Evolutionary conservation across 225 moss, liverwort and hornwort genomes (phyloP), one percentile per base, ranked within the genome.

Genomic region (Asterella californica): DNA sequence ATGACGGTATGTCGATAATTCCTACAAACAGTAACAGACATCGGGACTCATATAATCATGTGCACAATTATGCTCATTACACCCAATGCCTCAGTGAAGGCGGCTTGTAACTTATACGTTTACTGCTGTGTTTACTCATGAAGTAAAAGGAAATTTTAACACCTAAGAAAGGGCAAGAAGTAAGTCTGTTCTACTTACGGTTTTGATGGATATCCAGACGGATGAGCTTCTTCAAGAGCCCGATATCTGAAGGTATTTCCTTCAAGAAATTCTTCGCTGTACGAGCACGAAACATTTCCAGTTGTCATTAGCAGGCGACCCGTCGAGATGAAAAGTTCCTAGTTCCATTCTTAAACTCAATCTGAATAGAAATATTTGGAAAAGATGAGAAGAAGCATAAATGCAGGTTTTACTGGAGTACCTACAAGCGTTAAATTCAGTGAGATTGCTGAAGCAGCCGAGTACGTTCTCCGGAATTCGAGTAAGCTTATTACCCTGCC

Each of bases 121-220:
- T 48, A 48, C 48, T 6, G 11, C 7, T 52, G 10, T 52, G 1
- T 52, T 52, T 17, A 62, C 62, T 5, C 11, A 24, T 9, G 62
- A 14, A 54, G n/a, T 76, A 60, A 76, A 21, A 48, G 46, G 25
- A 62, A 67, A 27, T 38, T 2, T 19, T 42, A 67, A 18, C 12
- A 29, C 46, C 25, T 10, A 50, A 25, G 38, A 79, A 36, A 27
- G 52, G 27, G 8, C 22, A 49, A 2, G 4, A 3, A 67, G 9
- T 36, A 38, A 8, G 15, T 30, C 27, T 36, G 30, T 70, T 50
- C 69, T 36, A 79, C 86, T 55, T 88, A 93, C 94, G 92, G 29
- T 96, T 96, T 65, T 92, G 94, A 83, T 91, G 93, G 81, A 96
- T 81, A 70, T 96, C 96, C 76, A 96, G 91, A 30, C 96, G 94